Base-by-base conservation (phyloP, 768 basidiomycete genomes). In the Trametes villosa region DNA sequence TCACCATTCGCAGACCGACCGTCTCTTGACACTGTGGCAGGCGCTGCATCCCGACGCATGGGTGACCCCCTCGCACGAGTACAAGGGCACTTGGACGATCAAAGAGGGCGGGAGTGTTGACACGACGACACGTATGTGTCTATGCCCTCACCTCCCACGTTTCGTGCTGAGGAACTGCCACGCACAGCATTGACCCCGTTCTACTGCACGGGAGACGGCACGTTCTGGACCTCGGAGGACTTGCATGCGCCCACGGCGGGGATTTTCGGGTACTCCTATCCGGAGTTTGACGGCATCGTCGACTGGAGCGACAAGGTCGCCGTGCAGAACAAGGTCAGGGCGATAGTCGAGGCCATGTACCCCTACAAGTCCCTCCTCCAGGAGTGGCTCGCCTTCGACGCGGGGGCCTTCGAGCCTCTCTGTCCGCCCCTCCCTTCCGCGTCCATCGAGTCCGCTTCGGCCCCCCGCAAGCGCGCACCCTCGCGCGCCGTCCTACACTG, bases 1-100 rank as follows among this genome's bases (percentile, higher is more conserved):
- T 62, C 83, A 83, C 60, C 83, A 84, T 64, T 62, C 67, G 57
- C 81, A 85, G 49, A 80, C 83, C 26, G 83, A 85, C 56, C 78
- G 82, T 22, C n/a, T 82, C 63, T 68, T 83, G 27, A 72, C 81
- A 8, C 70, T 84, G 27, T 84, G 82, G 83, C 68, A 74, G 6
- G 81, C 79, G 1, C 57, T 83, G 41, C 4, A 38, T 15, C 76
- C 71, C 0, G 67, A 63, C 1, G 73, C 77, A 7, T 79, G 77
- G 76, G 77, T 81, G 12, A 67, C 65, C 27, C 8, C 24, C 9
- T 57, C 56, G 3, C 18, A 33, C 8, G 33, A 47, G 20, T 26
- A 20, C 7, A 20, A 20, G 13, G 29, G 69, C 48, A 29, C 64
- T 57, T 36, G 58, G 61, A 22, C 55, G 58, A 47, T 58, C 52